A percentile compares a stretch with the other conserved stretches of the same genome.
Conservation (phyloP, 192 early-diverging fungal genomes). For the Entomortierella lignicola region DNA sequence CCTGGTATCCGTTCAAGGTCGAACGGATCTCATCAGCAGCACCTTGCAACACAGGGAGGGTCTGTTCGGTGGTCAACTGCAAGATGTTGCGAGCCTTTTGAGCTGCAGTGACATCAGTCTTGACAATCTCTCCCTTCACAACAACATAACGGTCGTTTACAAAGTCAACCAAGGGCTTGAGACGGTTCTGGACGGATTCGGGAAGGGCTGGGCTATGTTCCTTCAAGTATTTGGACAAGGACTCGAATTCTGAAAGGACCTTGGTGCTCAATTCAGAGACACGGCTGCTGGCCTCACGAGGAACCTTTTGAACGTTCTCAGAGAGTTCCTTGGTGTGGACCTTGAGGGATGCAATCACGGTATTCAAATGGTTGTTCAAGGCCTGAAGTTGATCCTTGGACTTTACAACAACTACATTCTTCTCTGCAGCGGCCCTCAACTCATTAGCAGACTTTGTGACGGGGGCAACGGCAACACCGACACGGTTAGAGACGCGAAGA, state of each 20-base stretch:
- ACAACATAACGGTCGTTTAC: conserved; percentile 60
- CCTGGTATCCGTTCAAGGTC: conserved; percentile 39
- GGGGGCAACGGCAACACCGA: conserved; percentile 25
- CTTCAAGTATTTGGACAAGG: conserved; percentile 58
- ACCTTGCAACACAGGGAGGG: conserved; percentile 58
- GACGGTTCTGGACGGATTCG: conserved; percentile 52
- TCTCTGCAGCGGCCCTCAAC: conserved; percentile 33
- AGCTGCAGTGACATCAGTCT: conserved; percentile 57
- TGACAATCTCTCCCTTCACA: conserved; percentile 58
- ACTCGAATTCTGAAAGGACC: conserved; percentile 51
- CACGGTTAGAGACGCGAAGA: conserved; percentile 38
- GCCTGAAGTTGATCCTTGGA: conserved; percentile 44
- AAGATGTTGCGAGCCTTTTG: conserved; percentile 67
- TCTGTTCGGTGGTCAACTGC: conserved; percentile 60
- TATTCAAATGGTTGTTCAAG: conserved; percentile 33
- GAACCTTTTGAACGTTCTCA: conserved; percentile 37
- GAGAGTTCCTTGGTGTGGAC: conserved; percentile 34
- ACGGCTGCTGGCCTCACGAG: conserved; percentile 31
- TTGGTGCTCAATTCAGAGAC: conserved; percentile 37
- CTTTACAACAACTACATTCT: conserved; percentile 41
- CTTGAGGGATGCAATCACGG: conserved; percentile 27
- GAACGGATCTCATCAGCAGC: conserved; percentile 59
- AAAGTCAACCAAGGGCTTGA: conserved; percentile 59
- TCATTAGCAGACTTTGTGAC: conserved; percentile 41
- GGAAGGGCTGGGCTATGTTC: conserved; percentile 55